Percentiles rank a stretch among this genome's conserved stretches.
phyloP scores from a whole-genome alignment of 805 yeast genomes.

The Ogataea trehaloabstinens region DNA sequence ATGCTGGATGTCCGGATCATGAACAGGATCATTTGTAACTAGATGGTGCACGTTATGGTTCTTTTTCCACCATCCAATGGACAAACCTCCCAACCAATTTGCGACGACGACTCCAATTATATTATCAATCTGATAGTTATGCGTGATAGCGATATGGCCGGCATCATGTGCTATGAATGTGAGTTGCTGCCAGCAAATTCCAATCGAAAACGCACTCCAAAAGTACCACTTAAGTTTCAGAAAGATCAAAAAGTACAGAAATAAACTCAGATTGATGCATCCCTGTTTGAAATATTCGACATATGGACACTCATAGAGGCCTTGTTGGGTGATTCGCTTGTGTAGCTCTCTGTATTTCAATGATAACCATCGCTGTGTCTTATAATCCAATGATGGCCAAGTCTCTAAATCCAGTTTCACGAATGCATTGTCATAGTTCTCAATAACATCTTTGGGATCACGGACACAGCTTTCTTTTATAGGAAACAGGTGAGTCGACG shows the following conservation, averaged over 20 bases:
- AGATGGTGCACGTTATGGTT: constrained; percentile 93
- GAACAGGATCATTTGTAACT: constrained; percentile 88
- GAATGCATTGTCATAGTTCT: constrained; percentile 55
- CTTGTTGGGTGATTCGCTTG: constrained; percentile 48
- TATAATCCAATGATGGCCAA: constrained; percentile 64
- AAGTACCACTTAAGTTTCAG: constrained; percentile 45
- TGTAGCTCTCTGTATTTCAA: constrained; percentile 62
- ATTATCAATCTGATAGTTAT: constrained; percentile 73
- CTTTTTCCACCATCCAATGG: constrained; percentile 93
- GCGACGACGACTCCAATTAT: constrained; percentile 72
- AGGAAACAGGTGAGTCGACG: constrained; percentile 38
- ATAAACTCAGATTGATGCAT: constrained; percentile 54
- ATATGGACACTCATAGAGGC: constrained; percentile 72
- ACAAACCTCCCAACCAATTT: constrained; percentile 80
- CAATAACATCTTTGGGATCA: constrained; percentile 55
- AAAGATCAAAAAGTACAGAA: constrained; percentile 47
- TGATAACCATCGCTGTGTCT: constrained; percentile 60
- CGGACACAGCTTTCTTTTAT: constrained; percentile 34
- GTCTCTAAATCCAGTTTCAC: constrained; percentile 53
- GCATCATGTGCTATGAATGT: constrained; percentile 90
- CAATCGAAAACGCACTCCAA: constrained; percentile 63
- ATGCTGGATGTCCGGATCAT: constrained; percentile 94
- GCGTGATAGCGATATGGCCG: constrained; percentile 82
- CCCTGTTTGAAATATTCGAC: constrained; percentile 70
- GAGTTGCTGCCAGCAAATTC: constrained; percentile 85